Evolutionary conservation across 139 green algal genomes (phyloP), one percentile per base, ranked within the genome.

Genomic region (Volvox reticuliferus): DNA sequence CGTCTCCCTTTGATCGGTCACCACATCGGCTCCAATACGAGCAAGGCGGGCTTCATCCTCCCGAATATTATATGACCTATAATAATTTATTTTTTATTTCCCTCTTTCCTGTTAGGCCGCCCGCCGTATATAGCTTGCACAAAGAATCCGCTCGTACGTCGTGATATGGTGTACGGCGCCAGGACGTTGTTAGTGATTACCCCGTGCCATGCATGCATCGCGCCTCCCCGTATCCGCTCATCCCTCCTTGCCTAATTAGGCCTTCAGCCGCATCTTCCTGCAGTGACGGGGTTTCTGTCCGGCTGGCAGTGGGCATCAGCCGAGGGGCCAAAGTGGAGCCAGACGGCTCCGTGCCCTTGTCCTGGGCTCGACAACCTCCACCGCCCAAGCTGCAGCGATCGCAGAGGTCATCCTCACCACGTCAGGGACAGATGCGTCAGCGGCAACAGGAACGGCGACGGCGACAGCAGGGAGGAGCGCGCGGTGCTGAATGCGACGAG

Each of bases 281-380:
- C 32, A 32, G 18, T n/a, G n/a, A 28, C 65, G 65, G 24, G 21
- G 21, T 26, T 28, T 73, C 65, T 16, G 12, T 12, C 33, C 82
- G 82, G 12, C 2, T 79, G 67, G 35, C 37, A 24, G 83, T 88
- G 14, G 85, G 85, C n/a, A 89, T 89, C n/a, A 71, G 28, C 44
- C 69, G 85, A 1, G 85, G 85, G 1, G 37, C 85, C 2, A 9
- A 44, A 0, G 85, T 89, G 37, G 36, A 14, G 2, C 28, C 28
- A 14, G 69, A 89, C 71, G 85, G 85, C 44, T 44, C 26, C n/a
- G 85, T 89, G 17, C 26, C 28, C 33, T 28, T 89, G 68, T 37
- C 85, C 14, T 89, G 85, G 85, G 37, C 37, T 14, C 28, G 55
- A 14, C 85, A 82, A 50, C 24, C 12, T 13, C 62, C 61, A 14